Evolutionary conservation across 176 grass and related monocot genomes (phyloP).

Genomic region (Sorghum bicolor): Sorghum_bicolor_NCBIv3 NC_012872.2:6553501-6554000

Average conservation of each 20-base stretch:
- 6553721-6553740: neutral
- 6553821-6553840: neutral
- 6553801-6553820: neutral
- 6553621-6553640: neutral
- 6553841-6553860: neutral
- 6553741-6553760: neutral
- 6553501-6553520: neutral
- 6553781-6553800: neutral
- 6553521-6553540: neutral
- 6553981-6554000: neutral
- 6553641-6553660: neutral
- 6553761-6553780: neutral
- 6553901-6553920: neutral
- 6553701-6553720: neutral
- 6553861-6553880: neutral
- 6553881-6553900: neutral
- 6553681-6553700: neutral
- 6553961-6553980: neutral
- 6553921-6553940: neutral
- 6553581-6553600: neutral
- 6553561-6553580: neutral
- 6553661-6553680: neutral
- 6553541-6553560: neutral
- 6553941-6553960: neutral
- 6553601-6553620: neutral